Base-by-base conservation (phyloP, 225 moss, liverwort and hornwort species). In the Marchantia paleacea region DNA sequence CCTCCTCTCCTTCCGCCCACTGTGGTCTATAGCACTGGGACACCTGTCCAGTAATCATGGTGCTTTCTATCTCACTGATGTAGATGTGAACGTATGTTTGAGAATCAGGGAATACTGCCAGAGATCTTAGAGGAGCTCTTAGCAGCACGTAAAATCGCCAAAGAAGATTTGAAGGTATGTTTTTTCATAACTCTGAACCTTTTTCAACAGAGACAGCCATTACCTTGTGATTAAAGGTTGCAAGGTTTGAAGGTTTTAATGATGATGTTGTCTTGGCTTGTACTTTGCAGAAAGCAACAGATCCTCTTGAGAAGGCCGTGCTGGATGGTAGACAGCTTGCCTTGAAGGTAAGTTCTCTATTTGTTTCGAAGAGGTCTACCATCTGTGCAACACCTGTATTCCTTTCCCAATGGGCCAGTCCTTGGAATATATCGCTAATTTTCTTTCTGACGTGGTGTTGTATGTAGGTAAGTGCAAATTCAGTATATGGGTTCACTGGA, bases 291-390 rank as follows among this genome's bases (percentile, higher is more conserved):
- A 93, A 99, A 85, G 93, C 99, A 78, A 99, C 95, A 28, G 99
- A 99, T 85, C 95, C 99, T 19, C 80, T 99, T 18, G 99, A 99
- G 80, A 99, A 95, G 86, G 99, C 95, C 84, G 99, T 99, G 76
- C 88, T 99, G 75, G 99, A 99, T 85, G 99, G 99, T 85, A 87
- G 99, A 77, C 99, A 99, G 85, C 95, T 99, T 84, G 99, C 99
- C 50, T 88, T 99, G 11, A 99, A 99, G 95, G 94, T 99, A 39
- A 58, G 26, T 26, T 10, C 8, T 4, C 39, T 19, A 52, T 5
- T 54, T 3, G 6, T 55, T 0, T 11, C 29, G 54, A 74, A 74
- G 15, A 15, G 53, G 20, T 3, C 24, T 51, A 12, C 26, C n/a
- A 74, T 24, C 12, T 49, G 47, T 70, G 24, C 12, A 18, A 55